These are phyloP conservation scores for Raphanus hybrid DNA, from an alignment of 441 rosid species.

Conservation along the genomic window DNA sequence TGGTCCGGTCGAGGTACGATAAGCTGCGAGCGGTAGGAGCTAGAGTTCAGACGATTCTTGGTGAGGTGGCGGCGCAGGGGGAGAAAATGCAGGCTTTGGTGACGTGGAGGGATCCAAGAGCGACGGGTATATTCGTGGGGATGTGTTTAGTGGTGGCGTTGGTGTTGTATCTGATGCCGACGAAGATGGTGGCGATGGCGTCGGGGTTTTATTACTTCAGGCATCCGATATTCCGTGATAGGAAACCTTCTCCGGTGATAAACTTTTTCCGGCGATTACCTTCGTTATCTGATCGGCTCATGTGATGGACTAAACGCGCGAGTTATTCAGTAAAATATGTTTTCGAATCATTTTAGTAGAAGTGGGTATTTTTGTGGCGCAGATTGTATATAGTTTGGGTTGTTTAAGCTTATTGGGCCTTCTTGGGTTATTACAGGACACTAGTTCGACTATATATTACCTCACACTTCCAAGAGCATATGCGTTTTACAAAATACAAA, in stretches of 20 bases:
- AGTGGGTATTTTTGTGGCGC: background rate
- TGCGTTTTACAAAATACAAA: too few relatives aligned
- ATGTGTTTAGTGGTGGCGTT: slow-evolving; percentile 61
- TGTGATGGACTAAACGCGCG: slow-evolving; percentile 41
- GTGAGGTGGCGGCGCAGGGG: slow-evolving; percentile 62
- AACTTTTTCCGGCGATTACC: slow-evolving; percentile 71
- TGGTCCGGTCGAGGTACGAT: slow-evolving; percentile 55
- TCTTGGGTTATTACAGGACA: slow-evolving; percentile 8
- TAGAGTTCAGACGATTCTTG: slow-evolving; percentile 54
- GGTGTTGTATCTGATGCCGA: slow-evolving; percentile 57
- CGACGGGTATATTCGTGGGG: slow-evolving; percentile 63
- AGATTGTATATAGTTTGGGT: slow-evolving; percentile 19
- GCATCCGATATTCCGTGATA: slow-evolving; percentile 66
- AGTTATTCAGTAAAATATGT: background rate
- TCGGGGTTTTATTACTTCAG: slow-evolving; percentile 68
- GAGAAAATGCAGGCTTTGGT: slow-evolving; percentile 65
- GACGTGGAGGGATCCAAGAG: slow-evolving; percentile 68
- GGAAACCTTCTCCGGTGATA: slow-evolving; percentile 58
- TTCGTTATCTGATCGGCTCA: slow-evolving; percentile 67
- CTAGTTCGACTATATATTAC: background rate
- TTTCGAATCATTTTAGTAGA: background rate
- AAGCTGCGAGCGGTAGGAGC: slow-evolving; percentile 50
- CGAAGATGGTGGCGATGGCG: slow-evolving; percentile 76
- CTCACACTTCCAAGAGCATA: background rate
- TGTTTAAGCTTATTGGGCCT: slow-evolving; percentile 26